A percentile compares a stretch with the other conserved stretches of the same genome.
phyloP scores from a whole-genome alignment of 1,284 basidiomycete genomes.

The Neolentinus lepideus region DNA sequence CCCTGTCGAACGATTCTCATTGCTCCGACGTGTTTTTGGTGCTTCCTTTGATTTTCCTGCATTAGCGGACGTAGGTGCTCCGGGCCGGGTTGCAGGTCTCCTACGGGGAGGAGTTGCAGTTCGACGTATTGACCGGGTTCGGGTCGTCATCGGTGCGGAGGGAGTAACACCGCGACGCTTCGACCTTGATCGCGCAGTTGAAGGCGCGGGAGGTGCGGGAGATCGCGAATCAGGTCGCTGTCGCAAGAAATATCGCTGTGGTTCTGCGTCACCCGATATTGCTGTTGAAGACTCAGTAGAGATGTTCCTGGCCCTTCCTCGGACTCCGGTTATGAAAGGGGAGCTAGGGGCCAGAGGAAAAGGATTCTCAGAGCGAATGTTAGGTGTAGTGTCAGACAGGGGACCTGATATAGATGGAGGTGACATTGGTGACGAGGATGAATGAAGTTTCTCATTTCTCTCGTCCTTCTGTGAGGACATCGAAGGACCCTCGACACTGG shows the following conservation, averaged over 20 bases:
- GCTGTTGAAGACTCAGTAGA: conserved; percentile 22
- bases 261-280: conserved; percentile 7
- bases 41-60: not conserved
- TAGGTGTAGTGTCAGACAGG: no score
- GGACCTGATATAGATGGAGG: no score
- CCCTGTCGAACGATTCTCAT: no score
- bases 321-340: no score
- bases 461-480: no score
- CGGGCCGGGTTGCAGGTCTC: not conserved
- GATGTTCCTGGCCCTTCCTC: conserved; percentile 11
- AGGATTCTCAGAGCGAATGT: no score
- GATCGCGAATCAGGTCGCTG: conserved; percentile 10
- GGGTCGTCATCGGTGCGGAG: conserved; percentile 3
- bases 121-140: not conserved
- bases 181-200: not conserved
- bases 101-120: not conserved
- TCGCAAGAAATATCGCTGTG: not conserved
- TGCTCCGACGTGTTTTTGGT: no score
- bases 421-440: no score
- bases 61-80: not conserved
- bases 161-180: conserved; percentile 1
- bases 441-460: no score
- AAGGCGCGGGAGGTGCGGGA: not conserved
- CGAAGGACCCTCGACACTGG: no score
- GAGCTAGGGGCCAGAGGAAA: no score